Evolutionary conservation across 306 rosid genomes (phyloP), one percentile per base, ranked within the genome.

Genomic region (Vigna radiata): DNA sequence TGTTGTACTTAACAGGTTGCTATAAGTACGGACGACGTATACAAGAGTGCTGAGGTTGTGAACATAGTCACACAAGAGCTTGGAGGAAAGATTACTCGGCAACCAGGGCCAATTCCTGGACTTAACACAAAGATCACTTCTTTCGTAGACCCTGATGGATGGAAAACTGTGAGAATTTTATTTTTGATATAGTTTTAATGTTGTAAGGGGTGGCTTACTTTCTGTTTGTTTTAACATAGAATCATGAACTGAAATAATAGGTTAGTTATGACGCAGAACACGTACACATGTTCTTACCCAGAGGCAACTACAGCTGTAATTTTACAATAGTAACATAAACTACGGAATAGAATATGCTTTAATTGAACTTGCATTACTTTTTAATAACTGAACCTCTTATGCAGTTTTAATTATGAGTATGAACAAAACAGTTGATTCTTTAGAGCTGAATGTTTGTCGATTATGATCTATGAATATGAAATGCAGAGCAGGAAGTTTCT

Each of bases 111-210:
- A 29, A 81, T 89, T 75, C 96, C 97, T 6, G 97, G 98, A 61
- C 18, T 95, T 59, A 91, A 88, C 89, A 95, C 98, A 77, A 95
- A 95, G 80, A 90, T 95, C 59, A 78, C 88, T 68, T 53, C 97
- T 83, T 95, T 95, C 86, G 77, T 95, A 56, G 97, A 95, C 77
- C 97, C 97, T 27, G 98, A 95, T 88, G 98, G 98, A 59, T 92
- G 99, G 99, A 95, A 95, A 86, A 92, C 97, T 61, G 99, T 95
- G 81, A 87, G 99, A 85, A 6, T 8, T 17, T 54, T 77, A 1
- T 31, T 25, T 11, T 21, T 44, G n/a, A 52, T 29, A 17, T 44
- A 8, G 21, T 60, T 50, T 43, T 33, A 12, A 17, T 68, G 74
- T 23, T 23, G 54, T 44, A 15, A 68, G 61, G 21, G 15, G 44